Base-by-base conservation (phyloP, 306 rosid species). In the Vigna hirtella region DNA sequence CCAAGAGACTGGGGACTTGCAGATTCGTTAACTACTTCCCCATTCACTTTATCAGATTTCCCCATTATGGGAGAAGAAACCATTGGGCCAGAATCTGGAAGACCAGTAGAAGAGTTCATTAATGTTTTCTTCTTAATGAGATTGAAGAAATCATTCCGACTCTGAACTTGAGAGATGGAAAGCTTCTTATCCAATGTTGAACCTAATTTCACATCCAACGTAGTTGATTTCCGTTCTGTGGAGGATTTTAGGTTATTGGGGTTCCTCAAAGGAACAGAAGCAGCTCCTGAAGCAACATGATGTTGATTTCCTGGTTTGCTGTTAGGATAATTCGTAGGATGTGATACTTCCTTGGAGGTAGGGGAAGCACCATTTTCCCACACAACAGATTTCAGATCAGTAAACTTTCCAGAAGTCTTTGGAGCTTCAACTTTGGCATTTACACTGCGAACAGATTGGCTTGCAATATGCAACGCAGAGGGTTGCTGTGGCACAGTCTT, bases 141-240 rank as follows among this genome's bases (percentile, higher is more conserved):
- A 72, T 95, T 95, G 78, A 95, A 95, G 82, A 95, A 95, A 81
- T 92, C 98, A 83, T 92, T 89, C 73, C 98, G 93, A 77, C 98
- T 95, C 90, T 92, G 94, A 56, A 79, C 90, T 83, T 90, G 98
- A 68, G 97, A 89, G 73, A 88, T 58, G 79, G 97, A 89, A 24
- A 90, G 88, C 76, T 88, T 92, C 88, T 91, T 95, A 66, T 95
- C 98, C 90, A 92, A 43, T 28, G 85, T 51, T 45, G 93, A 72
- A 59, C 97, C 96, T 43, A 93, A 66, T 89, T 89, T 95, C 83
- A 83, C 77, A 85, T 95, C 96, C 73, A 85, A 58, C 13, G 95
- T 74, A 82, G 88, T 81, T 14, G 85, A 79, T 86, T 89, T 94
- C 45, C 92, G 84, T 74, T 92, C 97, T 48, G 86, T 56, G 28